Base-by-base conservation (phyloP, 345 rosid genomes). In the Aquilaria sinensis region DNA sequence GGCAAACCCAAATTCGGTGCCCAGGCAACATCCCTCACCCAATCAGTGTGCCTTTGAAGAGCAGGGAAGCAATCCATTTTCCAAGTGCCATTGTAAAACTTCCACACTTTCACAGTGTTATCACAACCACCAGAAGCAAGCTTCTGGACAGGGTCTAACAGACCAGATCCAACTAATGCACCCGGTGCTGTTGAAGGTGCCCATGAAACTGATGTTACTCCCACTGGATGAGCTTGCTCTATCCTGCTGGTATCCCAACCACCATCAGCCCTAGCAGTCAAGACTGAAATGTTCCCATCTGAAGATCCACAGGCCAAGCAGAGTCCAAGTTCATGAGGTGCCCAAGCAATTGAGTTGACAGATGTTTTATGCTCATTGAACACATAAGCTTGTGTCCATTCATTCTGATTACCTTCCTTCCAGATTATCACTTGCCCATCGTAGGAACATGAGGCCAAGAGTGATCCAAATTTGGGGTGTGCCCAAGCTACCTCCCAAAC, bases 101-200 rank as follows among this genome's bases (percentile, higher is more conserved):
- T 66, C 70, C 70, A 66, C 50, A 66, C 70, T 31, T 66, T 66
- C 51, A 58, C 63, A 14, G 63, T 66, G 16, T 66, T 58, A 66
- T 66, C 70, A 66, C 69, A 66, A 1, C 63, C 69, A 41, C 69
- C 69, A 11, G 69, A 66, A 62, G 62, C 57, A n/a, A 66, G 69
- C 33, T 66, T 66, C 32, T 66, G 69, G 13, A 66, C 69, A 50
- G 69, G 62, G 69, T 66, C 63, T 9, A 57, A 56, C 69, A 66
- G 45, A 23, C 70, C 70, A 58, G 70, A 57, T 16, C 70, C 70
- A 45, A 66, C 64, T 41, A 66, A 63, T 34, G 64, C 70, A 33
- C 70, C 64, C 4, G 70, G 64, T 50, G 64, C 57, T 10, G 9
- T 66, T 12, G 70, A 57, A 14, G 64, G 64, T 10, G 70, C 70